A percentile compares a stretch with the other conserved stretches of the same genome.
These are phyloP conservation scores for Xylaria longipes DNA, from an alignment of 495 filamentous ascomycete genomes.

Conservation along the genomic window DNA sequence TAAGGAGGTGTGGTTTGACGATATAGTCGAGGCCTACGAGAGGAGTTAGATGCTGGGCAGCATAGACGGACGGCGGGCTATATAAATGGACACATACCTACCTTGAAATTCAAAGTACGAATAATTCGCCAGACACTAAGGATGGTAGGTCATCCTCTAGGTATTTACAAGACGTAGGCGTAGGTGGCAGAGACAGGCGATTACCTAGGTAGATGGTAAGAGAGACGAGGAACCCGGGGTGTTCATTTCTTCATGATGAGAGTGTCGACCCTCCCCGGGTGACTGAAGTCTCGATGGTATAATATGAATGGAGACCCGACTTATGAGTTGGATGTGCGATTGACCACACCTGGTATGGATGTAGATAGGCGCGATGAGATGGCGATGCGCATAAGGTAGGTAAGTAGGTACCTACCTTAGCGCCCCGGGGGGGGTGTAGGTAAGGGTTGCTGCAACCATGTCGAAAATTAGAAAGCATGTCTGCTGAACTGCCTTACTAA, in stretches of 20 bases:
- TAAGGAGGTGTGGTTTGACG: background rate
- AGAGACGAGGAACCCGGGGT: background rate
- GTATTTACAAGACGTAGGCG: background rate
- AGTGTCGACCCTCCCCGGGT: background rate
- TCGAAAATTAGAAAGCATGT: too few relatives aligned
- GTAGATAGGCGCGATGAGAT: background rate
- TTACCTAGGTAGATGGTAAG: background rate
- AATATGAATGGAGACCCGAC: background rate
- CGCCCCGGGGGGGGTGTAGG: too few relatives aligned
- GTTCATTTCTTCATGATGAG: background rate
- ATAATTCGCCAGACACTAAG: background rate
- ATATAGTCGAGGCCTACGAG: background rate
- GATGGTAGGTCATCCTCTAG: background rate
- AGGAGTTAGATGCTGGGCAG: background rate
- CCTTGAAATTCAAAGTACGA: background rate
- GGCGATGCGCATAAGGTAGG: background rate
- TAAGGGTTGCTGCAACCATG: too few relatives aligned
- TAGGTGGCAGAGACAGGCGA: background rate
- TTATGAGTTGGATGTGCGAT: background rate
- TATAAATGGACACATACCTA: background rate
- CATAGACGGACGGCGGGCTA: background rate
- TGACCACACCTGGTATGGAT: background rate
- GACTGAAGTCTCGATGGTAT: background rate
- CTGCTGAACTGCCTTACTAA: too few relatives aligned
- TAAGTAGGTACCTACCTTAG: too few relatives aligned